Percentiles rank a stretch among this genome's conserved stretches.
Evolutionary conservation across 805 yeast species (phyloP).

Genomic region (Pichia paraexigua): DNA sequence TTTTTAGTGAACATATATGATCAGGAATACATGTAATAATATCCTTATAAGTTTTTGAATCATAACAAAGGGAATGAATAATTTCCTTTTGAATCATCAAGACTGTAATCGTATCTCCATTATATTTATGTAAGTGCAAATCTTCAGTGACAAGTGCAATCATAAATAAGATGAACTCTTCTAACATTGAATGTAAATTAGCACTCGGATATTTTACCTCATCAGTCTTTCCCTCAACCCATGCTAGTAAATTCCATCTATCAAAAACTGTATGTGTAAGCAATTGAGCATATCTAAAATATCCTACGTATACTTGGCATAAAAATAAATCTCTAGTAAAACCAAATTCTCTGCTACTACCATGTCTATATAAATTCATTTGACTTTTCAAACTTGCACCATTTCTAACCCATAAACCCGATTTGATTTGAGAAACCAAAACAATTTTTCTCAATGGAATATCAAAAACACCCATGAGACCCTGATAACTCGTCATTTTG

Average conservation of each 20-base stretch:
- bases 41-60: conserved; percentile 63
- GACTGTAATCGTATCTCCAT: conserved; percentile 41
- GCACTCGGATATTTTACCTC: conserved; percentile 34
- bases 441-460: conserved; percentile 74
- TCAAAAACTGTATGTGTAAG: conserved; percentile 50
- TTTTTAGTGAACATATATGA: conserved; percentile 59
- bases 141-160: conserved; percentile 65
- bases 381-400: conserved; percentile 79
- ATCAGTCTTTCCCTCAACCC: conserved; percentile 40
- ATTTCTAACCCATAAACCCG: conserved; percentile 92
- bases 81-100: conserved; percentile 57
- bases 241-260: conserved; percentile 60
- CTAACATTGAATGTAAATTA: conserved; percentile 44
- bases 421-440: conserved; percentile 71
- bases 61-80: conserved; percentile 76
- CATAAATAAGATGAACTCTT: conserved; percentile 66
- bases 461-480: conserved; percentile 42
- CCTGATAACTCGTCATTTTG: conserved; percentile 11
- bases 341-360: conserved; percentile 77
- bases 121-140: conserved; percentile 42
- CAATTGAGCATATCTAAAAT: conserved; percentile 42
- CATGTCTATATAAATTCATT: conserved; percentile 65
- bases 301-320: conserved; percentile 51
- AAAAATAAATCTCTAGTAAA: conserved; percentile 70
- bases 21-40: conserved; percentile 67